Evolutionary conservation across 495 filamentous ascomycete species (phyloP).

Genomic region (Geoglossum glabrum): DNA sequence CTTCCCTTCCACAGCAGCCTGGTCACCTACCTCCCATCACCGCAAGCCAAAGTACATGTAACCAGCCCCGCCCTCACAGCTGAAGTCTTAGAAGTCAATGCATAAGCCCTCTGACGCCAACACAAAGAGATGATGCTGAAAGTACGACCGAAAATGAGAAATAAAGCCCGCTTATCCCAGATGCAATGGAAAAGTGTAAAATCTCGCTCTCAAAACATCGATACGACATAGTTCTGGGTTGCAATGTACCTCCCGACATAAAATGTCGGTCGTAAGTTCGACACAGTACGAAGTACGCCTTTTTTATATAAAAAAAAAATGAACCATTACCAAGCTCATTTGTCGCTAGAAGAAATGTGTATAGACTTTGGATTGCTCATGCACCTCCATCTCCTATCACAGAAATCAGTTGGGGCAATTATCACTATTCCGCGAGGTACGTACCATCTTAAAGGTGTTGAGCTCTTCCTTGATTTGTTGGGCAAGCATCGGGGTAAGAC

Average conservation of each 20-base stretch:
- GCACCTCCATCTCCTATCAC: constrained; percentile 96
- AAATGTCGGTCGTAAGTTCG: background rate
- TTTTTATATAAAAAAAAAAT: constrained; percentile 1
- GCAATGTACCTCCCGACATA: background rate
- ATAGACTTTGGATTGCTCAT: constrained; percentile 94
- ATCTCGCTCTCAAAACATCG: background rate
- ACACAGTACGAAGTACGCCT: background rate
- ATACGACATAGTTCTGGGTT: background rate
- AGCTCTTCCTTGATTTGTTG: constrained; percentile 99
- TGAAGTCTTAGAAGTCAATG: background rate
- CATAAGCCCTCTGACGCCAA: background rate
- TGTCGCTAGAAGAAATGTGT: constrained; percentile 83
- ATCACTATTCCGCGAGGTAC: constrained; percentile 13
- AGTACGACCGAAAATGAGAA: constrained; percentile 1
- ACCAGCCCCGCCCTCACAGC: background rate
- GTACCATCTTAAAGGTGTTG: constrained; percentile 98
- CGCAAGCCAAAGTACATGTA: background rate
- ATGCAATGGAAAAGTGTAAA: background rate
- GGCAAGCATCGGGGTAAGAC: constrained; percentile 85
- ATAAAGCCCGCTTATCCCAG: constrained; percentile 1
- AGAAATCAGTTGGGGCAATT: constrained; percentile 16
- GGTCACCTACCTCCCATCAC: background rate
- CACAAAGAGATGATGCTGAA: background rate
- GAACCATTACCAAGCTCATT: constrained; percentile 5
- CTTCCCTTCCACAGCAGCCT: background rate